Percentiles rank a stretch among this genome's conserved stretches.
These are phyloP conservation scores for Colletotrichum sp. DNA, from an alignment of 2,329 filamentous ascomycete species.

Conservation along the genomic window DNA sequence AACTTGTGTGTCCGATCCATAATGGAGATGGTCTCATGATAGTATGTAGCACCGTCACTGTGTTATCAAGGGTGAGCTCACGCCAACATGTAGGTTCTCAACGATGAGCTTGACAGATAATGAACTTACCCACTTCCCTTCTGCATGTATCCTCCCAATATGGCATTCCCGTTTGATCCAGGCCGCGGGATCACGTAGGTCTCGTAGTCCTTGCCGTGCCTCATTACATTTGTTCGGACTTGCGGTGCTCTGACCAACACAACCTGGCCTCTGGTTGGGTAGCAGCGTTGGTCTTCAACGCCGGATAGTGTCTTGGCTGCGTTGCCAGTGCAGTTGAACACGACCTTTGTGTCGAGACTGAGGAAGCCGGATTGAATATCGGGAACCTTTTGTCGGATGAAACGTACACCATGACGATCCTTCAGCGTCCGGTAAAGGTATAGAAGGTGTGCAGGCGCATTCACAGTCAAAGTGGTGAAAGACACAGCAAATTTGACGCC, in stretches of 20 bases:
- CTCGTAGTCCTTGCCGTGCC: conserved; percentile 41
- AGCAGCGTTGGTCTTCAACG: conserved; percentile 42
- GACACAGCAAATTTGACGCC: conserved; percentile 37
- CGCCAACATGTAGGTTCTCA: not conserved
- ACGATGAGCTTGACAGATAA: not conserved
- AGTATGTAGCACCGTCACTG: not conserved
- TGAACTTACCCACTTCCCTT: conserved; percentile 33
- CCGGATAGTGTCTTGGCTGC: conserved; percentile 37
- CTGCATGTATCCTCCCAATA: conserved; percentile 46
- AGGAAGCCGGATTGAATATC: conserved; percentile 30
- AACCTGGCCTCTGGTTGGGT: conserved; percentile 45
- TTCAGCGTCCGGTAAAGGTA: conserved; percentile 32
- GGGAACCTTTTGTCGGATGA: conserved; percentile 32
- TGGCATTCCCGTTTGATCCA: conserved; percentile 37
- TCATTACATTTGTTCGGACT: conserved; percentile 41
- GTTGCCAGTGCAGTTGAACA: conserved; percentile 41
- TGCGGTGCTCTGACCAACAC: conserved; percentile 37
- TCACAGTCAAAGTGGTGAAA: conserved; percentile 41
- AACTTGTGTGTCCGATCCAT: conserved; percentile 31
- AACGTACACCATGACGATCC: conserved; percentile 34
- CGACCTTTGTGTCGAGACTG: conserved; percentile 29
- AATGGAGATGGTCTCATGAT: conserved; percentile 41
- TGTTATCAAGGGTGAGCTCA: not conserved
- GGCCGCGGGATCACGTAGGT: conserved; percentile 46
- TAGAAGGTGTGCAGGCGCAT: conserved; percentile 41